A percentile compares a stretch with the other conserved stretches of the same genome.
These are phyloP conservation scores for Lyophyllum shimeji DNA, from an alignment of 768 basidiomycete genomes.

Conservation along the genomic window DNA sequence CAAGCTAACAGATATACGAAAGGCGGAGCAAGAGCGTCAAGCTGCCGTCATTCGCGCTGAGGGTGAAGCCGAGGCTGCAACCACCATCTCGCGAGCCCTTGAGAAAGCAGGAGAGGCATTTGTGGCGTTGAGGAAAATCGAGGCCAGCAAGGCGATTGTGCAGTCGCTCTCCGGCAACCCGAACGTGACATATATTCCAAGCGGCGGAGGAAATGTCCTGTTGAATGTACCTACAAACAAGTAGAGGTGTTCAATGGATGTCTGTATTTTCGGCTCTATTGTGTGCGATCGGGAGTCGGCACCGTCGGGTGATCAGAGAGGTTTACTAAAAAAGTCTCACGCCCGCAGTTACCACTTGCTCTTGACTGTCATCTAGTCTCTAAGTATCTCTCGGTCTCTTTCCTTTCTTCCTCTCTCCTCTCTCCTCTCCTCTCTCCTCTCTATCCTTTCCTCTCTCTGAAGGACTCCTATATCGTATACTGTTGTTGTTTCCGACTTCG, in stretches of 20 bases:
- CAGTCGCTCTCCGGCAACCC: conserved; percentile 74
- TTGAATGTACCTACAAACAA: conserved; percentile 74
- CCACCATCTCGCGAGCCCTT: conserved; percentile 87
- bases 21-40: conserved; percentile 99
- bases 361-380: conserved; percentile 49
- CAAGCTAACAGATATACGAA: conserved; percentile 14
- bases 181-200: conserved; percentile 90
- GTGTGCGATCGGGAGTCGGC: no score
- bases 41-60: conserved; percentile 97
- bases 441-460: conserved; percentile 50
- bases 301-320: conserved; percentile 17
- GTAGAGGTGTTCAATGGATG: conserved; percentile 20
- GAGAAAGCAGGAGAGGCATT: conserved; percentile 96
- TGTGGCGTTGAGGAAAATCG: conserved; percentile 92
- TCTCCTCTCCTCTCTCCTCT: conserved; percentile 43
- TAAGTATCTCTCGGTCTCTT: conserved; percentile 40
- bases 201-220: conserved; percentile 75
- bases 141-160: conserved; percentile 97
- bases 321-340: conserved; percentile 41
- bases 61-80: conserved; percentile 96
- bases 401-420: conserved; percentile 48
- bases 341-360: conserved; percentile 34
- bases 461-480: conserved; percentile 56
- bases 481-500: conserved; percentile 54
- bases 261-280: conserved; percentile 3